A percentile compares a stretch with the other conserved stretches of the same genome.
Evolutionary conservation across 768 basidiomycete species (phyloP).

Genomic region (Strobilomyces confusus): DNA sequence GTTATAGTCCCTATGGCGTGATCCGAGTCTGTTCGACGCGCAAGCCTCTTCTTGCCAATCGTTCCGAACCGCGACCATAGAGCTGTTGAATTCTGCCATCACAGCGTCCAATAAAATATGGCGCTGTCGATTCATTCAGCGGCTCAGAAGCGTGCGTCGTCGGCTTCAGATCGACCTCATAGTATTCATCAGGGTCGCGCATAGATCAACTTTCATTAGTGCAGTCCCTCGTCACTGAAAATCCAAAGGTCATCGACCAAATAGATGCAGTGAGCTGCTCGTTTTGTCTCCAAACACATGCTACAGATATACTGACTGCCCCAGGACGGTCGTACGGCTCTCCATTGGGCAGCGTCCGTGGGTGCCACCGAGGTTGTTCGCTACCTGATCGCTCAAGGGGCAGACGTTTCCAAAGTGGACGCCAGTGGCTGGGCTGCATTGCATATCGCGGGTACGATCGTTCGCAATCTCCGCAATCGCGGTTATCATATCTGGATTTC

Average conservation of each 20-base stretch:
- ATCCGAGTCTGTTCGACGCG: too few relatives aligned
- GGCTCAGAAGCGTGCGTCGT: constrained; percentile 56
- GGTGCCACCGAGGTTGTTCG: constrained; percentile 64
- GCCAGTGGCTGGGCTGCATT: constrained; percentile 72
- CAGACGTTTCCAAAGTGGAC: constrained; percentile 63
- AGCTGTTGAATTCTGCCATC: neutral
- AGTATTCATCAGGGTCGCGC: neutral
- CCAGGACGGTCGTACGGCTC: constrained; percentile 74
- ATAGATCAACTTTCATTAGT: constrained; percentile 71
- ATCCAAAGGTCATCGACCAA: constrained; percentile 57
- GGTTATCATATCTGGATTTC: neutral
- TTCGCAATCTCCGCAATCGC: neutral
- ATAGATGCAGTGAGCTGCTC: constrained; percentile 51
- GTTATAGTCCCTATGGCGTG: constrained; percentile 27
- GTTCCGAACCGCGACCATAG: neutral
- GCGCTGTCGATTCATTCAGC: constrained; percentile 54
- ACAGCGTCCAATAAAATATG: constrained; percentile 27
- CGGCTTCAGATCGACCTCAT: neutral
- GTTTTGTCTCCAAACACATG: rapidly evolving
- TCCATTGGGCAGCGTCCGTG: constrained; percentile 84
- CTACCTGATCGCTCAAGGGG: constrained; percentile 67
- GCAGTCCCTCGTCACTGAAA: constrained; percentile 58
- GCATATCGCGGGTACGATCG: constrained; percentile 64
- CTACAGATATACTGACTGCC: neutral
- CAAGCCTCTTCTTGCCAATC: neutral